A percentile compares a stretch with the other conserved stretches of the same genome.
phyloP scores from a whole-genome alignment of 257 asterid species.

The Salvia miltiorrhiza region DNA sequence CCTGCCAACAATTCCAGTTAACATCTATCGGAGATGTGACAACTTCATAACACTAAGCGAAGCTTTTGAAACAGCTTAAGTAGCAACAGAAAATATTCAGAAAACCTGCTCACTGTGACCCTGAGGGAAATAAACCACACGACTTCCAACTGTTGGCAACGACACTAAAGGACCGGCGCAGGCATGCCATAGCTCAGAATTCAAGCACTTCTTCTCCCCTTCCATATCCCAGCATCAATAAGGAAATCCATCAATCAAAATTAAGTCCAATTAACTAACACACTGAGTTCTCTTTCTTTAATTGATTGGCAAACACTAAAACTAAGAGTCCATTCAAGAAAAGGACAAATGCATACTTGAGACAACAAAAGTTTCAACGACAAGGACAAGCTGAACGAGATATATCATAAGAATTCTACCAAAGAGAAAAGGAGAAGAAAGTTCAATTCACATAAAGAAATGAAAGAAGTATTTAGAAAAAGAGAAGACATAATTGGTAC shows the following conservation, averaged over 20 bases:
- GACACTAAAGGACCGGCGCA: constrained; percentile 97
- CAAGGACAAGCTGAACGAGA: constrained; percentile 26
- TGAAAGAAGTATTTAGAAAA: neutral
- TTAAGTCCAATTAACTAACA: constrained; percentile 6
- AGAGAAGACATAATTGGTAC: constrained; percentile 30
- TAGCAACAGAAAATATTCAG: neutral
- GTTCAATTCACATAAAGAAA: constrained; percentile 14
- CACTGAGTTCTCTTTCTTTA: constrained; percentile 3
- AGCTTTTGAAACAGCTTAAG: neutral
- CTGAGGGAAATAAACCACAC: constrained; percentile 96
- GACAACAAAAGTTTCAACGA: constrained; percentile 21
- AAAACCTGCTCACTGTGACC: constrained; percentile 96
- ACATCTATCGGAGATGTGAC: constrained; percentile 22
- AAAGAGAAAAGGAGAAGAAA: neutral
- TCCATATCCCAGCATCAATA: constrained; percentile 14
- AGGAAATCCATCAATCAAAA: constrained; percentile 38
- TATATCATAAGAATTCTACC: neutral
- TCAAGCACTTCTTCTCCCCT: constrained; percentile 14
- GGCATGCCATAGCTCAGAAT: constrained; percentile 97
- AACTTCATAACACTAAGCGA: too few relatives aligned
- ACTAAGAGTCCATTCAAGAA: constrained; percentile 23
- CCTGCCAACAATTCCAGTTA: constrained; percentile 48
- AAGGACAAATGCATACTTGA: constrained; percentile 23
- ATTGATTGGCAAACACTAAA: neutral
- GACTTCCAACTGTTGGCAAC: constrained; percentile 74